Evolutionary conservation across 768 basidiomycete genomes (phyloP).

Genomic region (Pilatotrama ljubarskyi): DNA sequence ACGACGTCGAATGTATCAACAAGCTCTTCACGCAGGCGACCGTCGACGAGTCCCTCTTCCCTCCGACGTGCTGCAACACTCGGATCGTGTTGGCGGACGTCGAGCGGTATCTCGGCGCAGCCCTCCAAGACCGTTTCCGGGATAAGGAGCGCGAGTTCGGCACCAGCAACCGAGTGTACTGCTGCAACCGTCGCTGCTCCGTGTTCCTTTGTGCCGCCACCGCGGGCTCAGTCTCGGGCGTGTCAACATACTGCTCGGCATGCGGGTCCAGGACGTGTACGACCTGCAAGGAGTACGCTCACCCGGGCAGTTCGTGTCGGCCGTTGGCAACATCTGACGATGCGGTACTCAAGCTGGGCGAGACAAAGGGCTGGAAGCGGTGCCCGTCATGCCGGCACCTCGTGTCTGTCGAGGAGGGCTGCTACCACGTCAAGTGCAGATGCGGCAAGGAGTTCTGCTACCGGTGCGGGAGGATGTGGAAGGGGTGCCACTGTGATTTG

Average conservation of each 20-base stretch:
- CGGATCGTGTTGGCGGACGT: slow-evolving; percentile 11
- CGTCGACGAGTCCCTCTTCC: slow-evolving; percentile 23
- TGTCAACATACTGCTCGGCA: not conserved
- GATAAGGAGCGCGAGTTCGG: slow-evolving; percentile 21
- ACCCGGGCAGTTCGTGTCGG: not conserved
- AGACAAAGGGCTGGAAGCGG: slow-evolving; percentile 23
- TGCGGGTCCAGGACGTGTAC: not conserved
- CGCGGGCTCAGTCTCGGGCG: not conserved
- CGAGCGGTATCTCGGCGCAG: not conserved
- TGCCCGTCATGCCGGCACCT: slow-evolving; percentile 24
- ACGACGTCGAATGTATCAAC: slow-evolving; percentile 20
- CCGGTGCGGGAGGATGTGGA: slow-evolving; percentile 26
- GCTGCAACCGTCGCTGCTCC: slow-evolving; percentile 17
- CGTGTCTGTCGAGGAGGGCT: slow-evolving; percentile 24
- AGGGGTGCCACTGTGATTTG: slow-evolving; percentile 24
- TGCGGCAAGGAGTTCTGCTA: slow-evolving; percentile 27
- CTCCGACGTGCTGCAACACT: slow-evolving; percentile 21
- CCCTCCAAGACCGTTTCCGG: slow-evolving; percentile 3
- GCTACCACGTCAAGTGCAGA: slow-evolving; percentile 33
- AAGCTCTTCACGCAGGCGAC: slow-evolving; percentile 22
- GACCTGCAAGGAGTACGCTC: not conserved
- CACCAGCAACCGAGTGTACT: slow-evolving; percentile 25
- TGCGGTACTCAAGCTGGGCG: slow-evolving; percentile 13
- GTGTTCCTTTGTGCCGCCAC: slow-evolving; percentile 22
- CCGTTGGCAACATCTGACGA: slow-evolving; percentile 15